Percentiles rank a stretch among this genome's conserved stretches.
Conservation (phyloP, 495 filamentous ascomycete species). For the Xylaria cubensis region DNA sequence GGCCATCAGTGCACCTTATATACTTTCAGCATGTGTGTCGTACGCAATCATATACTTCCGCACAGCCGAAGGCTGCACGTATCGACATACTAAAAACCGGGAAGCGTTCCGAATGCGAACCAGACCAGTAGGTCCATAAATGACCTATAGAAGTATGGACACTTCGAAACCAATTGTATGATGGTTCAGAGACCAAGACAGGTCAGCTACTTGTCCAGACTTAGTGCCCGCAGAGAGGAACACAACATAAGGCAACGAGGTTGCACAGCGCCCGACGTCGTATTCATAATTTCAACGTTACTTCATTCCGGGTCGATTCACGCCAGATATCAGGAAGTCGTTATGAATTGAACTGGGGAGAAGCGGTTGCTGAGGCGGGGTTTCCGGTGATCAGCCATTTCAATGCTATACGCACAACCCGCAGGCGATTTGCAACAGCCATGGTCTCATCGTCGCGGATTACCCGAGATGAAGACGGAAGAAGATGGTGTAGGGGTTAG, state of each 20-base stretch:
- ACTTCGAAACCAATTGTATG: neutral
- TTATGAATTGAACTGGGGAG: neutral
- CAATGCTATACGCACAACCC: neutral
- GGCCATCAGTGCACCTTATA: neutral
- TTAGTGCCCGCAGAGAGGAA: neutral
- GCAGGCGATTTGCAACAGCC: neutral
- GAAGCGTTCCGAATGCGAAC: neutral
- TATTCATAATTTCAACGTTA: neutral
- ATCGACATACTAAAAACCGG: neutral
- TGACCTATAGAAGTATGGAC: neutral
- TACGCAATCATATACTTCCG: conserved; percentile 6
- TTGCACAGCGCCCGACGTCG: neutral
- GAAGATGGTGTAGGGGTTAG: neutral
- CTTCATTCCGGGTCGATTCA: neutral
- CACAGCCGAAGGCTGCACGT: neutral
- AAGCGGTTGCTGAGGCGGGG: neutral
- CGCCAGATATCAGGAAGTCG: neutral
- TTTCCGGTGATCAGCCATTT: neutral
- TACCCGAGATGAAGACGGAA: neutral
- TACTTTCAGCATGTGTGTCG: neutral
- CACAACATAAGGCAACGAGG: neutral
- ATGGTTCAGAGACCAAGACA: neutral
- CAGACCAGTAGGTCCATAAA: neutral
- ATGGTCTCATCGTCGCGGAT: conserved; percentile 8
- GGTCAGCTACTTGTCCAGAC: neutral